Percentiles rank a stretch among this genome's conserved stretches.
phyloP scores from a whole-genome alignment of 1,139 yeast species.

The Williopsis jadinii region DNA sequence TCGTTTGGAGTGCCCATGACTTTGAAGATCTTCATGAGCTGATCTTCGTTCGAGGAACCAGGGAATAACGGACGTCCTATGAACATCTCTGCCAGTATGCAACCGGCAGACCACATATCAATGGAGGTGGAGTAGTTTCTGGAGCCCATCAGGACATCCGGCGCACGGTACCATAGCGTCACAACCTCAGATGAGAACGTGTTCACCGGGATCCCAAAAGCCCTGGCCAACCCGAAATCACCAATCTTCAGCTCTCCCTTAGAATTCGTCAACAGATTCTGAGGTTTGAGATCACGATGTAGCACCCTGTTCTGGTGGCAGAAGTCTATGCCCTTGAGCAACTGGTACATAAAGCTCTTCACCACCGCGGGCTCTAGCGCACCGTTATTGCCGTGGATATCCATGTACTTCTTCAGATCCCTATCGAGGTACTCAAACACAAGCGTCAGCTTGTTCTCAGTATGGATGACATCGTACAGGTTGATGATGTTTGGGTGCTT shows the following conservation, averaged over 20 bases:
- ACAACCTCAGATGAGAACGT: conserved; percentile 97
- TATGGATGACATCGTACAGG: conserved; percentile 90
- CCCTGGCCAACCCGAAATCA: conserved; percentile 97
- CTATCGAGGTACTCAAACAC: conserved; percentile 94
- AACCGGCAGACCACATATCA: conserved; percentile 99
- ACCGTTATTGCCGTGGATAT: conserved; percentile 70
- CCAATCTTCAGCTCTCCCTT: conserved; percentile 92
- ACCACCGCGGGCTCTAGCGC: conserved; percentile 76
- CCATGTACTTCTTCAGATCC: conserved; percentile 93
- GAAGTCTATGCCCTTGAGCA: conserved; percentile 83
- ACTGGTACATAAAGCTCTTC: conserved; percentile 88
- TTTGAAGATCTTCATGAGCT: conserved; percentile 78
- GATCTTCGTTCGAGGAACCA: conserved; percentile 95
- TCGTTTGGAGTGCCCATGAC: conserved; percentile 97
- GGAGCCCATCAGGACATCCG: conserved; percentile 92
- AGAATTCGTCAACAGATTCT: conserved; percentile 76
- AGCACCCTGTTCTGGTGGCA: conserved; percentile 94
- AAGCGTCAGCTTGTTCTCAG: conserved; percentile 88
- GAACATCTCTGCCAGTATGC: conserved; percentile 96
- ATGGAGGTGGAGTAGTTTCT: conserved; percentile 93
- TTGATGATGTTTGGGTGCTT: conserved; percentile 93
- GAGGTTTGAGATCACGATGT: conserved; percentile 95
- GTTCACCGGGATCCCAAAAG: conserved; percentile 96
- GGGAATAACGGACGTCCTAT: conserved; percentile 97
- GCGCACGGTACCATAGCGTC: conserved; percentile 97